These are phyloP conservation scores for Aureoboletus auriporus DNA, from an alignment of 768 basidiomycete species.

Conservation along the genomic window DNA sequence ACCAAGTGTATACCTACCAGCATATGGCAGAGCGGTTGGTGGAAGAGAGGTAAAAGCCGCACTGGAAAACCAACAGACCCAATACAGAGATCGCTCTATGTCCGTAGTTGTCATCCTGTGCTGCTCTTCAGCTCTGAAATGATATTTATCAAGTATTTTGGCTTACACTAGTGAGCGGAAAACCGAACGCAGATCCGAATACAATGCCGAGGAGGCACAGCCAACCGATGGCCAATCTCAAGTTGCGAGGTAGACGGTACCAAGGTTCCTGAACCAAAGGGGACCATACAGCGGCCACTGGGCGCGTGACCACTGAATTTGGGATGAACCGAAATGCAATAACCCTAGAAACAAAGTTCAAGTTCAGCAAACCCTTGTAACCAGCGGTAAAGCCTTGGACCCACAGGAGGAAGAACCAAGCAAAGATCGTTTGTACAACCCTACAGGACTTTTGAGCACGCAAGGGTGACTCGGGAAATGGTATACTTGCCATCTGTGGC, in stretches of 20 bases:
- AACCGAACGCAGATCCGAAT: conserved; percentile 87
- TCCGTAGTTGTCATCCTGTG: conserved; percentile 63
- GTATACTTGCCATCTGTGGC: conserved; percentile 62
- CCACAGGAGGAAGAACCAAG: conserved; percentile 78
- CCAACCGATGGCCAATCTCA: conserved; percentile 69
- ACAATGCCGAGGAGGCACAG: conserved; percentile 69
- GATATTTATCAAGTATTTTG: neutral
- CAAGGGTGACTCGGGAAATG: neutral
- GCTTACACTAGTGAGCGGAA: conserved; percentile 53
- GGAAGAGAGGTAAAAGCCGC: conserved; percentile 67
- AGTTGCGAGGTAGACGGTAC: conserved; percentile 50
- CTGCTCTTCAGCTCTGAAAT: conserved; percentile 11
- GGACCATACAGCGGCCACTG: conserved; percentile 69
- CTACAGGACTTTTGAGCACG: conserved; percentile 31
- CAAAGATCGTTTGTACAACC: conserved; percentile 78
- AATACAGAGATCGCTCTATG: conserved; percentile 81
- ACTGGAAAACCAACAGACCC: conserved; percentile 78
- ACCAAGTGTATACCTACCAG: conserved; percentile 47
- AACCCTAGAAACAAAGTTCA: conserved; percentile 36
- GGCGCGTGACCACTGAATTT: conserved; percentile 61
- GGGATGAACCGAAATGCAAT: conserved; percentile 87
- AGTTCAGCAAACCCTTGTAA: neutral
- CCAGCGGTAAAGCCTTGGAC: conserved; percentile 21
- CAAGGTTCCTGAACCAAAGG: conserved; percentile 65
- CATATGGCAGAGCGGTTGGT: conserved; percentile 59